These are phyloP conservation scores for Chondrostereum purpureum DNA, from an alignment of 1,284 basidiomycete genomes.

Conservation along the genomic window DNA sequence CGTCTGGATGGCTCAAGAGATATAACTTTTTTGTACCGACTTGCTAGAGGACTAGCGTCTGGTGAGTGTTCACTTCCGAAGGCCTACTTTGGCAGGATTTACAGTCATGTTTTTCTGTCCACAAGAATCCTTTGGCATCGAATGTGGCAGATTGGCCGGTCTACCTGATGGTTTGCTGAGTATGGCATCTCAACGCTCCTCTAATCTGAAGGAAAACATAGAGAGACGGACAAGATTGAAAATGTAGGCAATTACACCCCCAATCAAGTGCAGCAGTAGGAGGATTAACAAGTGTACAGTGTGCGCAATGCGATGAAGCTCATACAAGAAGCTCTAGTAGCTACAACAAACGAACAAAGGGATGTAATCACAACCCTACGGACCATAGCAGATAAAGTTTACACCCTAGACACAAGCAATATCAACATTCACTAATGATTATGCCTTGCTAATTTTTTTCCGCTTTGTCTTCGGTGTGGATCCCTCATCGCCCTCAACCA, in stretches of 20 bases:
- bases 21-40: constrained; percentile 80
- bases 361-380: not conserved
- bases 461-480: constrained; percentile 38
- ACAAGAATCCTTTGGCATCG: constrained; percentile 82
- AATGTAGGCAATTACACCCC: constrained; percentile 38
- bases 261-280: too few relatives aligned
- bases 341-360: not conserved
- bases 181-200: constrained; percentile 50
- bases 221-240: constrained; percentile 44
- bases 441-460: constrained; percentile 47
- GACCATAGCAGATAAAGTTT: not conserved
- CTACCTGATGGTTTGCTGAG: constrained; percentile 63
- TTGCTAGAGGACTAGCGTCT: constrained; percentile 66
- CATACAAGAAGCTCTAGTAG: too few relatives aligned
- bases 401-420: not conserved
- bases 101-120: too few relatives aligned
- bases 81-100: constrained; percentile 32
- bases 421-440: constrained; percentile 15
- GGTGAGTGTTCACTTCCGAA: constrained; percentile 32
- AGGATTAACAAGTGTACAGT: too few relatives aligned
- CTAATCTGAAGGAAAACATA: constrained; percentile 48
- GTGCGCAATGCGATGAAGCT: not conserved
- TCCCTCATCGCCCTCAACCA: constrained; percentile 24
- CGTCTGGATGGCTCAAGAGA: constrained; percentile 66
- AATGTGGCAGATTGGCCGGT: constrained; percentile 83